Conservation (phyloP, 1,284 basidiomycete genomes). For the Sporisorium reilianum region DNA sequence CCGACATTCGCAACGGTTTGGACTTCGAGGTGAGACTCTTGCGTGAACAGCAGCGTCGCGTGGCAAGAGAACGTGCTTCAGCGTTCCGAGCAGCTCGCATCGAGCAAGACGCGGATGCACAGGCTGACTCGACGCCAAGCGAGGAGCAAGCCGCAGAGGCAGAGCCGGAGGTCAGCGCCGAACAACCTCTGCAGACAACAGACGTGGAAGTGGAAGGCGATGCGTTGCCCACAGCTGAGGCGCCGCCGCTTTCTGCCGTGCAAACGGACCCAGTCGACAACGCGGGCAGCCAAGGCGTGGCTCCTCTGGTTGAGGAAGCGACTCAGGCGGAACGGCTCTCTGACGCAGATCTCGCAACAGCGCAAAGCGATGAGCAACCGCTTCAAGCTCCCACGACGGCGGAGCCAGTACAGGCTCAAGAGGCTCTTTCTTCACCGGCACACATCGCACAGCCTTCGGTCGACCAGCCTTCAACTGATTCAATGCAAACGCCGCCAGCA, state of each 20-base stretch:
- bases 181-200: not conserved
- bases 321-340: not conserved
- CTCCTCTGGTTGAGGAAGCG: not conserved
- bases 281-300: not conserved
- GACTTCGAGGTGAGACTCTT: slow-evolving; percentile 44
- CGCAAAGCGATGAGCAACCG: not conserved
- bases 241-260: not conserved
- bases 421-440: not conserved
- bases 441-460: not conserved
- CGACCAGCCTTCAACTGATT: not conserved
- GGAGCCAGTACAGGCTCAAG: not conserved
- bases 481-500: not conserved
- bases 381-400: not conserved
- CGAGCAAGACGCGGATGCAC: not conserved
- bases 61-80: slow-evolving; percentile 41
- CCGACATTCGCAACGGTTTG: slow-evolving; percentile 38
- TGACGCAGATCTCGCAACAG: not conserved
- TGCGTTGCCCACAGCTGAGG: not conserved
- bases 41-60: slow-evolving; percentile 47
- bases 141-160: not conserved
- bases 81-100: not conserved
- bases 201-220: not conserved
- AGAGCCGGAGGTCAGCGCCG: not conserved
- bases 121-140: not conserved
- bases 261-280: not conserved